Evolutionary conservation across 495 filamentous ascomycete genomes (phyloP), one percentile per base, ranked within the genome.

Genomic region (Tetracladium marchalianum): DNA sequence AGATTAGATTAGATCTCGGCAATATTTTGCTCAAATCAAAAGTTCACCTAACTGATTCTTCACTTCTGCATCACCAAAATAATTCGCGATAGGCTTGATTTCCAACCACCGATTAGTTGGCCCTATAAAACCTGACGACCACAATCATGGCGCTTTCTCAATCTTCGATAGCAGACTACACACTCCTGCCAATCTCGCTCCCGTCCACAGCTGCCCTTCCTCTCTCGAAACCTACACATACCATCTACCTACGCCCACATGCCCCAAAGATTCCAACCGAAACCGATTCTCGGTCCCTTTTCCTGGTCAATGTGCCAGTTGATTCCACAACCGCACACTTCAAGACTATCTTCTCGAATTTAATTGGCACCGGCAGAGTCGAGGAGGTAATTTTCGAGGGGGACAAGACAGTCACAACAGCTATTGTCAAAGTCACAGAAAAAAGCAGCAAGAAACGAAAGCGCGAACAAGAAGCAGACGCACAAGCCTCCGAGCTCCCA

Each of bases 161-260:
- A 27, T 27, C 22, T 27, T 27, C 22, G 22, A 57, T 70, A 11
- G 66, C 62, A 10, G 73, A 69, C 11, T 78, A 77, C 57, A 62
- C 62, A 11, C 56, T 70, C 36, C 67, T 79, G 2, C 73, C 69
- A 12, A 40, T 90, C 15, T 67, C 75, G 12, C 71, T 90, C 11
- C 84, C 85, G 1, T 55, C 71, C 13, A 61, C 77, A n/a, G 67
- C 79, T 1, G 68, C 78, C 4, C 80, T 68, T 53, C 74, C 77
- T 6, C 22, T 3, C 22, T 27, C 22, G 22, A 57, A 68, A 13
- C 52, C 71, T n/a, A 77, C 71, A 39, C 92, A 98, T 66, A 85
- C 87, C 67, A 71, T 97, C 59, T 95, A 95, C 65, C 62, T 96
- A 42, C 85, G 83, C 45, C 78, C 76, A 27, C 87, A 96, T 60